Percentiles rank a stretch among this genome's conserved stretches.
These are phyloP conservation scores for Podospora fimiseda DNA, from an alignment of 495 filamentous ascomycete species.

Conservation along the genomic window DNA sequence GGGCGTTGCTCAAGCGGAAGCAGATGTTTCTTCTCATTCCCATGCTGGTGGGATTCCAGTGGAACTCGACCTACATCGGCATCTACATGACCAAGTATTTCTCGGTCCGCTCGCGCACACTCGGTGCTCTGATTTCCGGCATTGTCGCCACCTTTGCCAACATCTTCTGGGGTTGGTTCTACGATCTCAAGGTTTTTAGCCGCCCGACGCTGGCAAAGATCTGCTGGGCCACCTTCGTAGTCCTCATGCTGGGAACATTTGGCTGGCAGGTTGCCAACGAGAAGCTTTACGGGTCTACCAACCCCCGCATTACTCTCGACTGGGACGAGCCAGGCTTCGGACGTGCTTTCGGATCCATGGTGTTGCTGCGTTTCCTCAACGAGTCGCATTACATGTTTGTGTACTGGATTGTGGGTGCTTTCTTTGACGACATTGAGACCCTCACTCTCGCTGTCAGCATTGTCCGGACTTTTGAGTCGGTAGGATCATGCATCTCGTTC, in stretches of 20 bases:
- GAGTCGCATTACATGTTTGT: constrained; percentile 41
- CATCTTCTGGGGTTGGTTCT: constrained; percentile 42
- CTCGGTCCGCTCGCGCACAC: constrained; percentile 47
- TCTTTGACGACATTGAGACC: constrained; percentile 44
- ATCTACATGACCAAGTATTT: constrained; percentile 58
- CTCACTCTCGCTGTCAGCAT: constrained; percentile 43
- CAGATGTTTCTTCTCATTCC: constrained; percentile 50
- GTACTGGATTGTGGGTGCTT: constrained; percentile 46
- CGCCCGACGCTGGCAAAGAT: constrained; percentile 29
- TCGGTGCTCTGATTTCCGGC: constrained; percentile 44
- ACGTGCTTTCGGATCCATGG: constrained; percentile 34
- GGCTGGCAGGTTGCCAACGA: constrained; percentile 38
- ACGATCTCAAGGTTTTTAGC: constrained; percentile 34
- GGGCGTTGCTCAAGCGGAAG: constrained; percentile 38
- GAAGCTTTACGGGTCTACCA: constrained; percentile 27
- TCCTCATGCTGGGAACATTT: constrained; percentile 30
- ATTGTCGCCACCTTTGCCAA: constrained; percentile 44
- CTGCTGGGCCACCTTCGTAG: constrained; percentile 30
- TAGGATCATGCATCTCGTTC: constrained; percentile 45
- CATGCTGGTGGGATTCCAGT: constrained; percentile 49
- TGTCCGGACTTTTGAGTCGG: constrained; percentile 42
- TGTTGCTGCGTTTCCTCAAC: constrained; percentile 36
- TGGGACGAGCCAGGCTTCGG: constrained; percentile 36
- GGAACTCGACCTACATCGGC: constrained; percentile 50
- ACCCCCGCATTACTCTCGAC: constrained; percentile 29